phyloP scores from a whole-genome alignment of 352 stramenopile species.

The Phytopythium litorale region DNA sequence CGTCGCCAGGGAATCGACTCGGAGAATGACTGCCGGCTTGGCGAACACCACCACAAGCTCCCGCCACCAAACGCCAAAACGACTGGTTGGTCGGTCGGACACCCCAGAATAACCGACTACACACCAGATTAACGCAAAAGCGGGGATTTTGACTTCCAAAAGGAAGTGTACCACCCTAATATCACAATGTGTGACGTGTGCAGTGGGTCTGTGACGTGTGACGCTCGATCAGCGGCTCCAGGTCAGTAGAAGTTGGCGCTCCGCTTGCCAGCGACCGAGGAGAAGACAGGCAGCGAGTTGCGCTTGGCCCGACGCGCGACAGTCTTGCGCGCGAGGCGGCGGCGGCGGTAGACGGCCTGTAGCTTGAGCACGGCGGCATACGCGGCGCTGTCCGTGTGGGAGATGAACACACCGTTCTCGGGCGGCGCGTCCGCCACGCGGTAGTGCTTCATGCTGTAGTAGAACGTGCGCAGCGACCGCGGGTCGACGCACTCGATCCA shows the following conservation, averaged over 20 bases:
- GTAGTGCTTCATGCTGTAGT: constrained; percentile 65
- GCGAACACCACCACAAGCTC: too few relatives aligned
- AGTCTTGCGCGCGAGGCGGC: constrained; percentile 39
- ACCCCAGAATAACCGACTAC: too few relatives aligned
- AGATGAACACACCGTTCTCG: constrained; percentile 42
- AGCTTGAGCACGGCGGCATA: constrained; percentile 52
- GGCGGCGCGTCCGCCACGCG: constrained; percentile 33
- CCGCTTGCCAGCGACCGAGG: constrained; percentile 17
- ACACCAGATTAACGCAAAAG: too few relatives aligned
- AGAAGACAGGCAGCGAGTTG: constrained; percentile 49
- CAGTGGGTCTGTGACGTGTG: background rate
- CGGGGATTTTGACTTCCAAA: too few relatives aligned
- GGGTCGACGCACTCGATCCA: constrained; percentile 63
- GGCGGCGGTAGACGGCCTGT: constrained; percentile 53
- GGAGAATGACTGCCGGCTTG: too few relatives aligned
- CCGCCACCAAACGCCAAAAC: background rate
- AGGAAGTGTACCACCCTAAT: too few relatives aligned
- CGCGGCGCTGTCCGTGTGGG: constrained; percentile 41
- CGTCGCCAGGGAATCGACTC: background rate
- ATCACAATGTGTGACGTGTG: constrained; percentile 4
- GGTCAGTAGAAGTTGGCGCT: constrained; percentile 3
- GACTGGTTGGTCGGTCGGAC: too few relatives aligned
- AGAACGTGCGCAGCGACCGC: constrained; percentile 39
- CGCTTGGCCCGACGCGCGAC: constrained; percentile 46
- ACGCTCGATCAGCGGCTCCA: too few relatives aligned